Evolutionary conservation across 73 alveolate species (phyloP).

Genomic region (Symbiodinium natans): DNA sequence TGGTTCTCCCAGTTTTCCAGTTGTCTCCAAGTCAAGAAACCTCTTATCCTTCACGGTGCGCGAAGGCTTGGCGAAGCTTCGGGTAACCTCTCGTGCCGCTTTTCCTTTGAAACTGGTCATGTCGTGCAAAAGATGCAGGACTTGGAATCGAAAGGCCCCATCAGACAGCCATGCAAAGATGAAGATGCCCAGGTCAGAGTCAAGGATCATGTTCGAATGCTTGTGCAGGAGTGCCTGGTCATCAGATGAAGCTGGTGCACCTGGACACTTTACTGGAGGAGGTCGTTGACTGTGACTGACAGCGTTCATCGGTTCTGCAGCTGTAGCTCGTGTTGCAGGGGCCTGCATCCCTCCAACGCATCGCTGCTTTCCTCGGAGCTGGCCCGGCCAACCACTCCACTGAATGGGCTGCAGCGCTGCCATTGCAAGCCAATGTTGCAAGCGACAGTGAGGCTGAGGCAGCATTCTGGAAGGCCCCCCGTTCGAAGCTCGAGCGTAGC

Average conservation of each 20-base stretch:
- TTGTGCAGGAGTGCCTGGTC: slow-evolving; percentile 22
- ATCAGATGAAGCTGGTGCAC: slow-evolving; percentile 42
- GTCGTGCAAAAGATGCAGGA: slow-evolving; percentile 22
- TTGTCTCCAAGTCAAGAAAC: too few relatives aligned
- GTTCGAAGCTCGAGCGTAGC: background rate
- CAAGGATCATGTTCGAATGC: background rate
- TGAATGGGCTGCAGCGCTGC: background rate
- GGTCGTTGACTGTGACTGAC: background rate
- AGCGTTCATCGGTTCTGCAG: background rate
- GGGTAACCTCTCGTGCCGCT: background rate
- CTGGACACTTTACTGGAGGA: slow-evolving; percentile 16
- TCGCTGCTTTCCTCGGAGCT: slow-evolving; percentile 62
- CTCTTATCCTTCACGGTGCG: too few relatives aligned
- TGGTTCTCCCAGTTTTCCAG: too few relatives aligned
- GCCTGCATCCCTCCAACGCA: background rate
- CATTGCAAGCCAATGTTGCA: background rate
- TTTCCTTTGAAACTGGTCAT: slow-evolving; percentile 21
- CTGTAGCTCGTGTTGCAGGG: background rate
- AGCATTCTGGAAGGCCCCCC: background rate
- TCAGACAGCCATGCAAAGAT: background rate
- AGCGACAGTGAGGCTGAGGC: background rate
- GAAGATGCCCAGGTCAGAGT: background rate
- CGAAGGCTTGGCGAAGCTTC: slow-evolving; percentile 1
- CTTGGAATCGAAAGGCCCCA: slow-evolving; percentile 16
- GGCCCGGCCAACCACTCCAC: background rate